phyloP scores from a whole-genome alignment of 2,329 filamentous ascomycete genomes.

The Incumbomyces lentus region DNA sequence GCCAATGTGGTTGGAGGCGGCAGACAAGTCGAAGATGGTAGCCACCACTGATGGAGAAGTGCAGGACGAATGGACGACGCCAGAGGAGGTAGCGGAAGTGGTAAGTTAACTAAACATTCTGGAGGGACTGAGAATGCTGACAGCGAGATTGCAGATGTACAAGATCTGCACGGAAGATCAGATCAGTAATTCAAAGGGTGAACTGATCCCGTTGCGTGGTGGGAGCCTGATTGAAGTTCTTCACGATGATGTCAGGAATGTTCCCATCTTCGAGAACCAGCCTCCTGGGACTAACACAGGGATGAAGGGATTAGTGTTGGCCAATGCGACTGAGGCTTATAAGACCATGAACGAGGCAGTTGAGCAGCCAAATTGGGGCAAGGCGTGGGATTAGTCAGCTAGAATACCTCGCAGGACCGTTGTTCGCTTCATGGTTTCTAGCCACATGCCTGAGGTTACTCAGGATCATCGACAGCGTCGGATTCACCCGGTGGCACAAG shows the following conservation, averaged over 20 bases:
- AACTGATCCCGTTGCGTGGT: constrained; percentile 6
- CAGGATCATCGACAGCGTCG: too few relatives aligned
- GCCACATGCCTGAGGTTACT: too few relatives aligned
- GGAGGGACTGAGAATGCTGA: constrained; percentile 21
- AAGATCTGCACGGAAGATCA: constrained; percentile 4
- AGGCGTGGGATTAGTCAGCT: background rate
- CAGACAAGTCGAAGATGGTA: constrained; percentile 47
- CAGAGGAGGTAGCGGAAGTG: constrained; percentile 49
- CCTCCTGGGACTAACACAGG: constrained; percentile 3
- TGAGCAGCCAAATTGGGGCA: constrained; percentile 4
- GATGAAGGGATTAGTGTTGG: background rate
- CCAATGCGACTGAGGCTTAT: background rate
- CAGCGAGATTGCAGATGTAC: constrained; percentile 25
- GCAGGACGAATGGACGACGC: constrained; percentile 47
- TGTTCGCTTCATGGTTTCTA: too few relatives aligned
- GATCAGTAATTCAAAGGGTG: constrained; percentile 1
- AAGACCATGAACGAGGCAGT: constrained; percentile 5
- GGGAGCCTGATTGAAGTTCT: constrained; percentile 50
- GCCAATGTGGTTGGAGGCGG: constrained; percentile 51
- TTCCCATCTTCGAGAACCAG: constrained; percentile 40
- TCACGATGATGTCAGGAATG: constrained; percentile 40
- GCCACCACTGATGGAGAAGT: constrained; percentile 24
- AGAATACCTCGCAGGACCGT: too few relatives aligned
- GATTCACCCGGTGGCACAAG: too few relatives aligned
- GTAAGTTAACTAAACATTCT: constrained; percentile 38